phyloP scores from a whole-genome alignment of 495 filamentous ascomycete species.

The Penicillium daleae region DNA sequence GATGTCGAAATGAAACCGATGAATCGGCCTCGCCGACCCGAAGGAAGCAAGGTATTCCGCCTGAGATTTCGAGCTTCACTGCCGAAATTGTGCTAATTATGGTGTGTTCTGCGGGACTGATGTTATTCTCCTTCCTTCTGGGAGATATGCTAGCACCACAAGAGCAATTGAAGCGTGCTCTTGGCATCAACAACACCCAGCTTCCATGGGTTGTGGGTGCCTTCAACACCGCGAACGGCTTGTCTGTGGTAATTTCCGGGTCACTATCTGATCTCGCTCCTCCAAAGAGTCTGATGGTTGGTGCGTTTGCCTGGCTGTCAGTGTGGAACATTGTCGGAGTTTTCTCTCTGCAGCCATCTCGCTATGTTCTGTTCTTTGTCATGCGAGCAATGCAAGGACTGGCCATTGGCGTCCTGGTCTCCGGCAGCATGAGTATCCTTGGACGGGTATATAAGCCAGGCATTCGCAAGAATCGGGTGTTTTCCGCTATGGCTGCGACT shows the following conservation, averaged over 20 bases:
- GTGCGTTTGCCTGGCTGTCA: conserved; percentile 45
- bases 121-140: conserved; percentile 49
- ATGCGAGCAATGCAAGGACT: conserved; percentile 37
- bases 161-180: conserved; percentile 35
- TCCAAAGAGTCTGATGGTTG: conserved; percentile 45
- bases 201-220: conserved; percentile 49
- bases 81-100: conserved; percentile 46
- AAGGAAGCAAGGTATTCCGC: conserved; percentile 28
- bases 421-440: conserved; percentile 35
- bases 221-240: conserved; percentile 44
- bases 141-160: conserved; percentile 48
- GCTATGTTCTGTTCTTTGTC: conserved; percentile 33
- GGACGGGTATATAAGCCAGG: conserved; percentile 37
- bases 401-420: conserved; percentile 33
- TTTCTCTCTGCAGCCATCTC: conserved; percentile 40
- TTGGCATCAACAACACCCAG: conserved; percentile 41
- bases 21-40: conserved; percentile 26
- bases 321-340: conserved; percentile 46
- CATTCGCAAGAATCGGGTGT: conserved; percentile 35
- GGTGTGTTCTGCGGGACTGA: conserved; percentile 47
- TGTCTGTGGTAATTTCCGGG: conserved; percentile 49
- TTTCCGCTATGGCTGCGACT: conserved; percentile 34
- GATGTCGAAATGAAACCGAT: conserved; percentile 18
- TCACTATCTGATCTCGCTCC: conserved; percentile 47
- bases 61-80: conserved; percentile 26